Base-by-base conservation (phyloP, 1,284 basidiomycete species). In the Golubevia sp. region DNA sequence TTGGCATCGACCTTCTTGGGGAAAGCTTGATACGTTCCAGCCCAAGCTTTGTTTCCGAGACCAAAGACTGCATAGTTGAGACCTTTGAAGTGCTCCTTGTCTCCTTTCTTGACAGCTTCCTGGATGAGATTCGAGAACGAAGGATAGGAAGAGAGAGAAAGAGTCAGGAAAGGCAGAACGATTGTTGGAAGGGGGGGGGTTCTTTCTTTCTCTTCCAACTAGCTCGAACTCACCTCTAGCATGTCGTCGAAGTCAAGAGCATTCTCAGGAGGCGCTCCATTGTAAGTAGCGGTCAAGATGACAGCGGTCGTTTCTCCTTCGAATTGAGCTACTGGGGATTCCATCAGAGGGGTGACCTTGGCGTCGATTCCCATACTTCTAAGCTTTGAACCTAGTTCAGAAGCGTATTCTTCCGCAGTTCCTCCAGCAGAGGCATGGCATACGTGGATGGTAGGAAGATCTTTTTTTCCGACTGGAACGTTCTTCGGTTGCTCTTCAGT, bases 41-140 rank as follows among this genome's bases (percentile, higher is more conserved):
- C 85, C 88, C 88, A 88, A 70, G 88, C 88, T 61, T 84, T 85
- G 74, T 88, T 87, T 3, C 88, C 88, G 56, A 87, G 87, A 0
- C 88, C 88, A 64, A 88, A 88, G 27, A 88, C 86, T 6, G 85
- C 85, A 67, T 85, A 88, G 30, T 83, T 81, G 20, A 87, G 84
- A 44, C 84, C 84, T 6, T 76, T 71, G 52, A 86, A 75, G 65
- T 83, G 78, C 24, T 72, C 56, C 20, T 73, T 79, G 27, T 85
- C 70, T 21, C 85, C 71, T 60, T 70, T 81, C 24, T 75, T 75
- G 27, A 88, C 85, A 27, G 87, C 84, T n/a, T n/a, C n/a, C n/a
- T n/a, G n/a, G n/a, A n/a, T n/a, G n/a, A n/a, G n/a, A n/a, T n/a
- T n/a, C n/a, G n/a, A n/a, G n/a, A n/a, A n/a, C n/a, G n/a, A n/a